Percentiles rank a stretch among this genome's conserved stretches.
Conservation (phyloP, 2,329 filamentous ascomycete species). For the Trichophyton benhamiae region DNA sequence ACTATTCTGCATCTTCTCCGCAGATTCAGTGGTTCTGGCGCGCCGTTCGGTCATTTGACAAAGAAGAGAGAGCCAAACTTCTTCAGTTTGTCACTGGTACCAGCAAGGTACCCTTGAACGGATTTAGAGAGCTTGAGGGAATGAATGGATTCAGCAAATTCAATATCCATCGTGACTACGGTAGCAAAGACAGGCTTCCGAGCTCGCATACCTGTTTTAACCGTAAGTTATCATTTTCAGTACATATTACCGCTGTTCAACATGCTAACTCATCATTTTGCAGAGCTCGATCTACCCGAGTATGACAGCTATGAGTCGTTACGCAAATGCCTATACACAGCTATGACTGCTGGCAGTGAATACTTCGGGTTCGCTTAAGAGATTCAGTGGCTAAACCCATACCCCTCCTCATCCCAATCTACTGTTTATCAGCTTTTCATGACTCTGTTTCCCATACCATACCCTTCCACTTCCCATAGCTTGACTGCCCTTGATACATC, state of each 20-base stretch:
- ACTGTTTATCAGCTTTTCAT: neutral
- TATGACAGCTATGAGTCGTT: conserved; percentile 93
- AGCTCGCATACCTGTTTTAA: conserved; percentile 99
- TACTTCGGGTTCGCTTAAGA: conserved; percentile 93
- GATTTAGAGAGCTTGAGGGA: conserved; percentile 96
- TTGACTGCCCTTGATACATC: neutral
- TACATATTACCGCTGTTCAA: neutral
- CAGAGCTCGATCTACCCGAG: conserved; percentile 94
- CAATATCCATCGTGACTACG: conserved; percentile 97
- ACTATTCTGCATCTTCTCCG: conserved; percentile 84
- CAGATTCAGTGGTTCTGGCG: conserved; percentile 99
- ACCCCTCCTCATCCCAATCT: neutral
- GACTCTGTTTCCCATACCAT: neutral
- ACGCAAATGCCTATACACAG: conserved; percentile 77
- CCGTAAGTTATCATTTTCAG: conserved; percentile 51
- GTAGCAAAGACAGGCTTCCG: conserved; percentile 86
- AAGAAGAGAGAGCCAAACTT: conserved; percentile 94
- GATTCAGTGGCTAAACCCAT: neutral
- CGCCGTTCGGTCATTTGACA: conserved; percentile 91
- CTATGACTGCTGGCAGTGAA: conserved; percentile 94
- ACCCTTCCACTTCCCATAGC: neutral
- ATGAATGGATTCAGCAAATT: conserved; percentile 98
- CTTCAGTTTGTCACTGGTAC: conserved; percentile 97
- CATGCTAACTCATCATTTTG: conserved; percentile 23
- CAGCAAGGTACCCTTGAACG: conserved; percentile 93